These are phyloP conservation scores for Penicillium coffeae DNA, from an alignment of 495 filamentous ascomycete species.

Conservation along the genomic window DNA sequence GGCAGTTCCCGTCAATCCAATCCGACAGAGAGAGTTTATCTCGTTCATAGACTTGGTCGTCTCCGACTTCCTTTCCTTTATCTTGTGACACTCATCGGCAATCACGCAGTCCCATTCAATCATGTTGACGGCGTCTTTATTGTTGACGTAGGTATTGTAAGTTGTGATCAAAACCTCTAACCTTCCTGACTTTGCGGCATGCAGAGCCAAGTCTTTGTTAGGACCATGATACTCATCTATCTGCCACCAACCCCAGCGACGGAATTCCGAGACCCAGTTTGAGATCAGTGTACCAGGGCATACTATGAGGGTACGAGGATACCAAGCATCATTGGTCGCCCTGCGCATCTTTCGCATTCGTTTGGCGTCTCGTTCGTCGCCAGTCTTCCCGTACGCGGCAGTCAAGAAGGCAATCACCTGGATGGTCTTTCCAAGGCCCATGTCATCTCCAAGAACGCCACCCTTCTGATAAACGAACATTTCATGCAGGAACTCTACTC, in stretches of 20 bases:
- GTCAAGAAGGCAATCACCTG: constrained; percentile 95
- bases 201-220: constrained; percentile 66
- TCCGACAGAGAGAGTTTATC: constrained; percentile 87
- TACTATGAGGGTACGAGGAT: constrained; percentile 80
- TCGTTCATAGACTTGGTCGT: constrained; percentile 86
- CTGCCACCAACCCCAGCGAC: constrained; percentile 95
- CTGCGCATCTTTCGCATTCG: constrained; percentile 87
- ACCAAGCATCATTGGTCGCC: constrained; percentile 58
- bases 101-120: constrained; percentile 95
- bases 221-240: constrained; percentile 77
- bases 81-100: constrained; percentile 91
- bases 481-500: constrained; percentile 81
- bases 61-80: constrained; percentile 76
- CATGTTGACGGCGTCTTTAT: constrained; percentile 72
- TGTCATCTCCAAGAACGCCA: constrained; percentile 90
- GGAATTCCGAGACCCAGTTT: constrained; percentile 86
- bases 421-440: constrained; percentile 96
- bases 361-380: constrained; percentile 81
- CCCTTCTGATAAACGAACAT: constrained; percentile 90
- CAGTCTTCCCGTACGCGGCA: constrained; percentile 91
- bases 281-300: constrained; percentile 84
- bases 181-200: constrained; percentile 69
- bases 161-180: constrained; percentile 92
- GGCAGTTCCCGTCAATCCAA: constrained; percentile 91
- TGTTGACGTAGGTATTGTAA: constrained; percentile 78